Evolutionary conservation across 495 filamentous ascomycete genomes (phyloP).

Genomic region (Thermochaetoides thermophila): DNA sequence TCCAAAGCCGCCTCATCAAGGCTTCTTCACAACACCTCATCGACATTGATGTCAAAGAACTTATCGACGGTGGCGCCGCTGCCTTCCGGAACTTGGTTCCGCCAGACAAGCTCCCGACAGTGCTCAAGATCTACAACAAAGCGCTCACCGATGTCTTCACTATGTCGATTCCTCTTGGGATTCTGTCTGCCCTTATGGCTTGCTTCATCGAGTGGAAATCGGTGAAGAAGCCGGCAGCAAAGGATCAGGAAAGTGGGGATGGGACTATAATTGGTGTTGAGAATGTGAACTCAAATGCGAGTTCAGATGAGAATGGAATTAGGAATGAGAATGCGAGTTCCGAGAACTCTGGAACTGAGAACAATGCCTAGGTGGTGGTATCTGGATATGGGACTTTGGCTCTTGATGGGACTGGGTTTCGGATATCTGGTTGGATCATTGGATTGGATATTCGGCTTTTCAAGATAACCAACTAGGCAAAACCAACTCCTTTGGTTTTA

Average conservation of each 20-base stretch:
- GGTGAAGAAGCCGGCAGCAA: slow-evolving; percentile 16
- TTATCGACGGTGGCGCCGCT: slow-evolving; percentile 33
- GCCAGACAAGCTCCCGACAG: slow-evolving; percentile 12
- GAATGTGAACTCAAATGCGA: no score
- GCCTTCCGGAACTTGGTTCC: slow-evolving; percentile 27
- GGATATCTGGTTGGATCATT: no score
- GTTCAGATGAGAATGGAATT: no score
- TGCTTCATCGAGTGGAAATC: slow-evolving; percentile 37
- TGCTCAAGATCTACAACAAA: slow-evolving; percentile 18
- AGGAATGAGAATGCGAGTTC: no score
- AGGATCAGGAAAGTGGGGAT: neutral
- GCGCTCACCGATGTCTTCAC: slow-evolving; percentile 18
- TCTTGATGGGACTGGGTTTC: no score
- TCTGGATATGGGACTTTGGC: no score
- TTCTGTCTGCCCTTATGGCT: slow-evolving; percentile 22
- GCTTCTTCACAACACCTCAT: slow-evolving; percentile 10
- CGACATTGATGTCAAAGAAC: slow-evolving; percentile 15
- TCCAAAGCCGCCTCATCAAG: slow-evolving; percentile 37
- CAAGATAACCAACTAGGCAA: no score
- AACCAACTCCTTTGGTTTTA: no score
- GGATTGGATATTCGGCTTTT: no score
- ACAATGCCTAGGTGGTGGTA: no score
- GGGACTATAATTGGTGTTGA: neutral
- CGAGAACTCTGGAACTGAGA: no score
- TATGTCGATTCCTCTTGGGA: slow-evolving; percentile 21